These are phyloP conservation scores for Talaromyces pinophilus DNA, from an alignment of 2,329 filamentous ascomycete species.

Conservation along the genomic window DNA sequence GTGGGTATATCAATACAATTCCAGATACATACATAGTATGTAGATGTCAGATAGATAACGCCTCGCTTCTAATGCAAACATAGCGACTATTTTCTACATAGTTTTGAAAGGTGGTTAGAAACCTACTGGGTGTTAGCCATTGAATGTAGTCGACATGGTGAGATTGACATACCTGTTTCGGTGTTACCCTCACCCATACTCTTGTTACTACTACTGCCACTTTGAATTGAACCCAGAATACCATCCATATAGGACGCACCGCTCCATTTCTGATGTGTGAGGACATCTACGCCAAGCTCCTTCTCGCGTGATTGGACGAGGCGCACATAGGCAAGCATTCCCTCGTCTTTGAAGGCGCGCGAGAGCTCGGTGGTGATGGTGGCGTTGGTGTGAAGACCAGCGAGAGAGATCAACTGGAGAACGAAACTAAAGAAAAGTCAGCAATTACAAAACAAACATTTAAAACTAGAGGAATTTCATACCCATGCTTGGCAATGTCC, in stretches of 20 bases:
- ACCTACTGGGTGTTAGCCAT: not conserved
- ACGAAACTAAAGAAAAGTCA: conserved; percentile 51
- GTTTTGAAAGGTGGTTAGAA: not conserved
- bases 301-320: conserved; percentile 87
- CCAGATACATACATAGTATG: no score
- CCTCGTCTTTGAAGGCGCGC: conserved; percentile 79
- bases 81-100: not conserved
- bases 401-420: conserved; percentile 65
- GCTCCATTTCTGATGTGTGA: conserved; percentile 86
- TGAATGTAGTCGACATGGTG: no score
- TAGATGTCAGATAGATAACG: not conserved
- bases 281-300: conserved; percentile 85
- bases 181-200: conserved; percentile 97
- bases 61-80: conserved; percentile 10
- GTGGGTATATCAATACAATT: not conserved
- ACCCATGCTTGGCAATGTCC: conserved; percentile 90
- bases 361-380: conserved; percentile 73
- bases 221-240: conserved; percentile 85
- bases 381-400: conserved; percentile 64
- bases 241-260: conserved; percentile 79
- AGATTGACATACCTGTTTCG: conserved; percentile 54
- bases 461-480: conserved; percentile 38
- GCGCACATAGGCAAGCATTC: conserved; percentile 98
- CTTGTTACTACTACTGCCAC: conserved; percentile 82
- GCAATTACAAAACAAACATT: conserved; percentile 24